These are phyloP conservation scores for Priceomyces fermenticarens DNA, from an alignment of 805 yeast species.

Conservation along the genomic window DNA sequence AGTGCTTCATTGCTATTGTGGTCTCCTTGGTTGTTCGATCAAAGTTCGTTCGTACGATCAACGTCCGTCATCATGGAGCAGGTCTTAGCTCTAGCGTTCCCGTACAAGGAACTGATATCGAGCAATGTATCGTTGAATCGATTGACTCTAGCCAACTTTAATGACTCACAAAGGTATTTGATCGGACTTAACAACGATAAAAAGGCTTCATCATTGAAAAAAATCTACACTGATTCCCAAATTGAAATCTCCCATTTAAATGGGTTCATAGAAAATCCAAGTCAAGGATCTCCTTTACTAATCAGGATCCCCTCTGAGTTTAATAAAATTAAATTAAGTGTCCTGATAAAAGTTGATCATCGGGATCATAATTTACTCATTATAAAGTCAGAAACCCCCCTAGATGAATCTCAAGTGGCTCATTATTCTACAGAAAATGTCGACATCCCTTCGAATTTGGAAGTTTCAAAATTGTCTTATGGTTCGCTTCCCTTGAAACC, in stretches of 20 bases:
- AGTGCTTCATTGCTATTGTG: too few species aligned
- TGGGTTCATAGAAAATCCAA: conserved; percentile 24
- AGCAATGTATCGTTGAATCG: conserved; percentile 17
- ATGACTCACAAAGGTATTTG: conserved; percentile 19
- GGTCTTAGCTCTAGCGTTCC: conserved; percentile 22
- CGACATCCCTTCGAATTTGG: conserved; percentile 9
- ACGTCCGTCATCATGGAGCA: conserved; percentile 11
- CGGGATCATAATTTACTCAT: conserved; percentile 23
- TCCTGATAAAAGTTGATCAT: conserved; percentile 18
- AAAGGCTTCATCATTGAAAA: conserved; percentile 17
- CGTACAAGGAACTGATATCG: conserved; percentile 16
- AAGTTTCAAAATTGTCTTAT: conserved; percentile 28
- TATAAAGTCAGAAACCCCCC: conserved; percentile 25
- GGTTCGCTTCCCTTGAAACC: conserved; percentile 24
- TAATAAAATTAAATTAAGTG: conserved; percentile 25
- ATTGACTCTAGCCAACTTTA: conserved; percentile 24
- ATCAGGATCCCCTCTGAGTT: conserved; percentile 21
- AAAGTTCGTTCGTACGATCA: too few species aligned
- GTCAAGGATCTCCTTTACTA: conserved; percentile 25
- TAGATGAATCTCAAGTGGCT: conserved; percentile 6
- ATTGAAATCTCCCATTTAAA: conserved; percentile 13
- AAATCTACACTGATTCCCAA: conserved; percentile 13
- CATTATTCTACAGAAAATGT: too few species aligned
- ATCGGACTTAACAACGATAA: conserved; percentile 17
- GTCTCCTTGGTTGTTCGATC: too few species aligned